These are phyloP conservation scores for Phyllosticta citriasiana DNA, from an alignment of 2,329 filamentous ascomycete species.

Conservation along the genomic window DNA sequence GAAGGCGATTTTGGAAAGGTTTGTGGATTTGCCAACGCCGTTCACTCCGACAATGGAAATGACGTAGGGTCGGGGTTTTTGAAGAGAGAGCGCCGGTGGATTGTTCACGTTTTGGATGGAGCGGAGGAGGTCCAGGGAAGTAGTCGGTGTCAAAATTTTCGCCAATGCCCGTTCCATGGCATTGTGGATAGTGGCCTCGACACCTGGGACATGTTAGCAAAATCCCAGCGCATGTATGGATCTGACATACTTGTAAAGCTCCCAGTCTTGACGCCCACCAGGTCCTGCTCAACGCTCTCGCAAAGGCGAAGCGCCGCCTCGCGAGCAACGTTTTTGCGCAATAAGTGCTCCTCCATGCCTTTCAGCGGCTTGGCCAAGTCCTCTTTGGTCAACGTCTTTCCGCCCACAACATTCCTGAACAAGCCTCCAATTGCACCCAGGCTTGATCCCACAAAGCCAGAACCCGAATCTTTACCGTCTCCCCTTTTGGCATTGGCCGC, in stretches of 20 bases:
- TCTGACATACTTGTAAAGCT: conserved; percentile 62
- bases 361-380: conserved; percentile 89
- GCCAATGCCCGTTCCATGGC: conserved; percentile 88
- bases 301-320: conserved; percentile 89
- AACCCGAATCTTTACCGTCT: conserved; percentile 11
- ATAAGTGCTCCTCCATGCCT: conserved; percentile 87
- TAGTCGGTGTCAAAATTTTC: conserved; percentile 92
- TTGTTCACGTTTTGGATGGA: conserved; percentile 73
- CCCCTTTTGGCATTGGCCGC: conserved; percentile 55
- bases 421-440: conserved; percentile 76
- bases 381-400: conserved; percentile 79
- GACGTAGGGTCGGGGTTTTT: conserved; percentile 72
- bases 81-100: conserved; percentile 48
- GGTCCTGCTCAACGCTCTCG: conserved; percentile 80
- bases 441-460: conserved; percentile 65
- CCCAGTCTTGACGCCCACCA: conserved; percentile 82
- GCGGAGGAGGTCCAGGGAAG: conserved; percentile 84
- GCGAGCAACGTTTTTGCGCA: conserved; percentile 92
- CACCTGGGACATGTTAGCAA: conserved; percentile 34
- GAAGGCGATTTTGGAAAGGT: conserved; percentile 95
- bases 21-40: conserved; percentile 95
- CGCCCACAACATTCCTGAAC: conserved; percentile 90
- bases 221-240: neutral
- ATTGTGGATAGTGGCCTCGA: conserved; percentile 70
- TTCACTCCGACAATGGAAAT: conserved; percentile 98